Base-by-base conservation (phyloP, 768 basidiomycete species). In the Lentinula sp. region DNA sequence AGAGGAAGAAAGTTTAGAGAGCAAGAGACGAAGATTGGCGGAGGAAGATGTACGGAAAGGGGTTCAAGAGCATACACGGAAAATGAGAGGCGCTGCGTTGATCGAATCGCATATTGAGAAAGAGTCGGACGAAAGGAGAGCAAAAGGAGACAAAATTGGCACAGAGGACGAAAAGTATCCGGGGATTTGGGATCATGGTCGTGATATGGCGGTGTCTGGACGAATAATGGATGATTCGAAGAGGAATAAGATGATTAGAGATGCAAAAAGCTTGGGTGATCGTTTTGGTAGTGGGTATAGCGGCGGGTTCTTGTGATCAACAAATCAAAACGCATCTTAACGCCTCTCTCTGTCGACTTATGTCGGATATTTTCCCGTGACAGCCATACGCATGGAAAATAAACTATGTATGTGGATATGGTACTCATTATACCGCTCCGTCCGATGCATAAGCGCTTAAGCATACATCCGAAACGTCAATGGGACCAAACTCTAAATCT, bases 161-260 rank as follows among this genome's bases (percentile, higher is more conserved):
- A 61, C 74, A 59, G 65, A 74, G 67, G 65, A 68, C 58, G 65
- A 76, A 71, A 67, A 74, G 65, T 65, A 70, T 70, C 61, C 77
- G 15, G 87, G 69, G 0, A 92, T 98, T 32, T 98, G 96, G 96
- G 96, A 99, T 66, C 93, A 92, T 67, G 77, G 85, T 39, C 80
- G 94, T 33, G 93, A 96, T 72, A 97, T 99, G 95, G 82, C 82
- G 2, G 67, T 96, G 3, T 87, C 87, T 1, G 95, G 96, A 13
- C 77, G 91, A 54, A 77, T 97, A 35, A 90, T 99, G 91, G 94
- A 93, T 67, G 95, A 97, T 62, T 81, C 78, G 49, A 87, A 91
- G 69, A 80, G 96, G 63, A 79, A 82, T 59, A 86, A 85, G 68
- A 79, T 93, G 71, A 79, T 98, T 67, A 82, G 80, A 60, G 95